Conservation (phyloP, 371 early-diverging fungal species). For the Mortierella sp. region DNA sequence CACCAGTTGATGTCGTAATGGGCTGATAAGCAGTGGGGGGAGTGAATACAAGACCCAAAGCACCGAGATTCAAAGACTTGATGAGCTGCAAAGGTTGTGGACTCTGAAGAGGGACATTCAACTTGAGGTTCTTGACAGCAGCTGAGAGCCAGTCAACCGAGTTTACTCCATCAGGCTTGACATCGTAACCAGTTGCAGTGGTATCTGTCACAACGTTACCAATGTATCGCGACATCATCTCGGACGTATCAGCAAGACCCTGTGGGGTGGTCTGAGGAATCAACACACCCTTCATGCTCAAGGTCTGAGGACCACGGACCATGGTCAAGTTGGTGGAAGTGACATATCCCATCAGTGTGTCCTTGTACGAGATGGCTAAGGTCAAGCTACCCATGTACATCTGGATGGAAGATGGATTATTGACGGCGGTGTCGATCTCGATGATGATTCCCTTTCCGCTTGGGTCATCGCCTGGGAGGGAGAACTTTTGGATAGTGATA, state of each 20-base stretch:
- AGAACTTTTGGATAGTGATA: conserved; percentile 66
- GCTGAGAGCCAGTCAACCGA: conserved; percentile 67
- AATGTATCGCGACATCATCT: conserved; percentile 68
- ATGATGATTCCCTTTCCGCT: conserved; percentile 66
- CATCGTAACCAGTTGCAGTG: conserved; percentile 67
- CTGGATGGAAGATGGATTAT: conserved; percentile 70
- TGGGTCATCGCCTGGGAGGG: conserved; percentile 68
- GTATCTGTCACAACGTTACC: conserved; percentile 64
- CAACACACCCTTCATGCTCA: conserved; percentile 66
- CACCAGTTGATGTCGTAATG: conserved; percentile 60
- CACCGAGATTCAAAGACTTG: conserved; percentile 66
- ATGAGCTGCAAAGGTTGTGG: conserved; percentile 64
- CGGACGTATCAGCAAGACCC: conserved; percentile 61
- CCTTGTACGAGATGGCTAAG: conserved; percentile 66
- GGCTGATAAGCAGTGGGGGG: conserved; percentile 66
- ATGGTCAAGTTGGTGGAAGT: conserved; percentile 61
- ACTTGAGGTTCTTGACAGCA: conserved; percentile 65
- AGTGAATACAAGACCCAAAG: conserved; percentile 66
- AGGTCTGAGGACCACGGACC: conserved; percentile 61
- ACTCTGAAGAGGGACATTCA: conserved; percentile 65
- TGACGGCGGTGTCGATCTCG: conserved; percentile 66
- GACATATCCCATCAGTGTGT: conserved; percentile 65
- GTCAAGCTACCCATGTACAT: conserved; percentile 70
- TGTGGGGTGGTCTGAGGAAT: conserved; percentile 60
- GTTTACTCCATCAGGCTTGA: conserved; percentile 67